These are phyloP conservation scores for Lagenaria siceraria DNA, from an alignment of 306 rosid genomes.

Conservation along the genomic window DNA sequence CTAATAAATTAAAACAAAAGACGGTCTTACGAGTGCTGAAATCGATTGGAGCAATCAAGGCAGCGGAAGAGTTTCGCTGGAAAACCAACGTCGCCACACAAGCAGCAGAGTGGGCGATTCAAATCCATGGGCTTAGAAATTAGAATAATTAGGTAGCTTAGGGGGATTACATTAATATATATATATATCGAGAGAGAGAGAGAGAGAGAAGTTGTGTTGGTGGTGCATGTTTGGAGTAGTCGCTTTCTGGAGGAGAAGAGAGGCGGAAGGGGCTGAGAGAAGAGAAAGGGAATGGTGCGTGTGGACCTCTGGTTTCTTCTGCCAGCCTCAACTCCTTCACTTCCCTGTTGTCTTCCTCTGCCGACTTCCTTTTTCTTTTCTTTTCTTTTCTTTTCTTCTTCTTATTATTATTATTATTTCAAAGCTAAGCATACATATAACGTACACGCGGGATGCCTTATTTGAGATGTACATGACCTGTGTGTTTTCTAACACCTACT, in stretches of 20 bases:
- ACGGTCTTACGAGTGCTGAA: conserved; percentile 95
- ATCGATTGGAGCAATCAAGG: conserved; percentile 64
- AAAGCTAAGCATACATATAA: not conserved
- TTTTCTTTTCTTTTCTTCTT: too few species aligned
- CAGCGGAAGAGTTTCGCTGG: conserved; percentile 85
- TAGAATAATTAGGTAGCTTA: too few species aligned
- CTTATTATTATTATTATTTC: too few species aligned
- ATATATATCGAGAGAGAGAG: too few species aligned
- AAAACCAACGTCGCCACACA: conserved; percentile 93
- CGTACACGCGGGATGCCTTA: conserved; percentile 2
- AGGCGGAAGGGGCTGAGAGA: not conserved
- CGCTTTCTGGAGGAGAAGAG: not conserved
- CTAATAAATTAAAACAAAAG: too few species aligned
- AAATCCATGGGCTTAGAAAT: not conserved
- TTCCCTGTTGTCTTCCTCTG: not conserved
- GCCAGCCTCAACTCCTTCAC: not conserved
- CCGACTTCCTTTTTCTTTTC: not conserved
- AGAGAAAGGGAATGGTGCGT: not conserved
- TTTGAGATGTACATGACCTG: too few species aligned
- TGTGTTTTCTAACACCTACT: too few species aligned
- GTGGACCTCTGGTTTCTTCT: not conserved
- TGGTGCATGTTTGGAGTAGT: too few species aligned
- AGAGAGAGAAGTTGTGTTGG: too few species aligned
- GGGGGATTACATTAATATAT: too few species aligned
- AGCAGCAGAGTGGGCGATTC: conserved; percentile 53